Conservation (phyloP, 73 alveolate genomes). For the Breviolum minutum region DNA sequence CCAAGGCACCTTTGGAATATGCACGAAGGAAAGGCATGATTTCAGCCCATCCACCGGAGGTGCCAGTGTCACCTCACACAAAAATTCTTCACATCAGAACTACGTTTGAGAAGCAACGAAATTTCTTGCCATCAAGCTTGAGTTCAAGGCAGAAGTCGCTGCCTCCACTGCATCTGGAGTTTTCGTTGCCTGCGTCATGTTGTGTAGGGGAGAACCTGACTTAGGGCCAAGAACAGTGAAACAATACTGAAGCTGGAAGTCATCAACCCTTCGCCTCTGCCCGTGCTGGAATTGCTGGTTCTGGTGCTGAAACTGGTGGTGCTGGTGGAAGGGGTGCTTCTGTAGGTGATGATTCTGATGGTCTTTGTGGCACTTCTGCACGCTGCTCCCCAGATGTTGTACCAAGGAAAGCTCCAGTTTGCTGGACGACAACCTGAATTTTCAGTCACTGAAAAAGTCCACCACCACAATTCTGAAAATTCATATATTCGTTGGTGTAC, state of each 20-base stretch:
- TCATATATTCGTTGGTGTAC: not conserved
- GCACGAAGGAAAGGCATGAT: slow-evolving; percentile 69
- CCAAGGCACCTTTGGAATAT: slow-evolving; percentile 58
- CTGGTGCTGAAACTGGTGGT: slow-evolving; percentile 17
- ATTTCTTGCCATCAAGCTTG: too few relatives aligned
- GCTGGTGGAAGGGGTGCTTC: not conserved
- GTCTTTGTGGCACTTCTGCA: not conserved
- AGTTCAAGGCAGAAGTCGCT: too few relatives aligned
- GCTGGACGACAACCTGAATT: not conserved
- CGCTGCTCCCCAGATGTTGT: not conserved
- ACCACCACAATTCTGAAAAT: not conserved
- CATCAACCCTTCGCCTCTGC: not conserved
- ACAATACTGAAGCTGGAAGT: too few relatives aligned
- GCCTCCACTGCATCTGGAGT: too few relatives aligned
- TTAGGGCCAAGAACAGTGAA: too few relatives aligned
- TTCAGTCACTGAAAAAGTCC: not conserved
- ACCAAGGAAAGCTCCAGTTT: slow-evolving; percentile 18
- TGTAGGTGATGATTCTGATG: not conserved
- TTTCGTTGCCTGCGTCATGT: not conserved
- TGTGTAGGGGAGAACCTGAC: too few relatives aligned
- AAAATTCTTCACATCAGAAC: too few relatives aligned
- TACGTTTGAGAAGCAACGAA: too few relatives aligned
- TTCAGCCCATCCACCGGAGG: not conserved
- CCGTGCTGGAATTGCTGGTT: not conserved
- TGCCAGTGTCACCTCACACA: too few relatives aligned